Conservation (phyloP, 345 rosid genomes). For the Brassica cretica region DNA sequence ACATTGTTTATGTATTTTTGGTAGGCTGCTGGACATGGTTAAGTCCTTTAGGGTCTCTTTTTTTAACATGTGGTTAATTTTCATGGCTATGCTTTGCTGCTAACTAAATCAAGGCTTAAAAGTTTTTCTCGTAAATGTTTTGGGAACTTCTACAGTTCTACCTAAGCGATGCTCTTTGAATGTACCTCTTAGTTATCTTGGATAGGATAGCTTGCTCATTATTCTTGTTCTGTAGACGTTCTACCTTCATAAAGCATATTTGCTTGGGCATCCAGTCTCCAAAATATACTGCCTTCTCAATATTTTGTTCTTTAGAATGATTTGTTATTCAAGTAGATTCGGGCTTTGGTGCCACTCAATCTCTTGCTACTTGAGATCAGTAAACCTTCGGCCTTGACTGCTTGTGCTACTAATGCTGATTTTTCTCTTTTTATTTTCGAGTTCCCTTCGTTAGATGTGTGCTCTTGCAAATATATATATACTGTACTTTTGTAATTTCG, state of each 20-base stretch:
- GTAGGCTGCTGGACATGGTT: conserved; percentile 29
- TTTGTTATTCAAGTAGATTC: conserved; percentile 10
- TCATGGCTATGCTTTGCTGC: conserved; percentile 8
- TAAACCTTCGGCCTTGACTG: background rate
- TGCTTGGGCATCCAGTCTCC: conserved; percentile 4
- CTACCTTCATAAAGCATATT: background rate
- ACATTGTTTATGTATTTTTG: conserved; percentile 18
- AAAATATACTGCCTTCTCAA: background rate
- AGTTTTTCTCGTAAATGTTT: background rate
- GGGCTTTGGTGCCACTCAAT: background rate
- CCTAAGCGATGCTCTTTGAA: conserved; percentile 19
- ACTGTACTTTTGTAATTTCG: conserved; percentile 1
- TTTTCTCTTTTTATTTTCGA: conserved; percentile 13
- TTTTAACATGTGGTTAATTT: conserved; percentile 19
- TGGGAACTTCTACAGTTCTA: background rate
- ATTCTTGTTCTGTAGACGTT: conserved; percentile 9
- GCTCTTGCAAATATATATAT: conserved; percentile 3
- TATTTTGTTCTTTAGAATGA: background rate
- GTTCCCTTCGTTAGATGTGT: background rate
- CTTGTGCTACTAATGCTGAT: background rate
- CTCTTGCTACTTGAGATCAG: conserved; percentile 3
- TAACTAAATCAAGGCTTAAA: conserved; percentile 7
- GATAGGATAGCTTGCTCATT: conserved; percentile 22
- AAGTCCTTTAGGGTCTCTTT: conserved; percentile 20
- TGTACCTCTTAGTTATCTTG: conserved; percentile 20